These are phyloP conservation scores for Boletus subcaerulescens DNA, from an alignment of 768 basidiomycete species.

Conservation along the genomic window DNA sequence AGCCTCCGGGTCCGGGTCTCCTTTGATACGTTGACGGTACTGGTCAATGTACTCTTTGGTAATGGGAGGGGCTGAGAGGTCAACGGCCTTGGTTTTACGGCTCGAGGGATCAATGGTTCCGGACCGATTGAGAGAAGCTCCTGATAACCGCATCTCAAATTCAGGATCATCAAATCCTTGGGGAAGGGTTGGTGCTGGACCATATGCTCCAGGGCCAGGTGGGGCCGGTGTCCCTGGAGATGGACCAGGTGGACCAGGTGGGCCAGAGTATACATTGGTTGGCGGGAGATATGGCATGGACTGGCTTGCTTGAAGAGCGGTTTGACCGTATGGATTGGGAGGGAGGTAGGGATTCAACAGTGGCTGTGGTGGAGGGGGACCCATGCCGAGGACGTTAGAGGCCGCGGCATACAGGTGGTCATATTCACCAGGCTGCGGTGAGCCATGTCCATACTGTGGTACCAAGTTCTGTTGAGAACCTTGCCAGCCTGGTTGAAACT, in stretches of 20 bases:
- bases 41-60: conserved; percentile 97
- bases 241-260: conserved; percentile 15
- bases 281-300: conserved; percentile 34
- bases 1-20: conserved; percentile 96
- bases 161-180: conserved; percentile 42
- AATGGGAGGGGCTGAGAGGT: conserved; percentile 79
- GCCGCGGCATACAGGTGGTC: conserved; percentile 71
- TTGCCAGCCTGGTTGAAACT: conserved; percentile 28
- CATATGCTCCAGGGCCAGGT: conserved; percentile 14
- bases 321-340: conserved; percentile 22
- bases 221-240: conserved; percentile 16
- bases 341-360: conserved; percentile 20
- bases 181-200: conserved; percentile 25
- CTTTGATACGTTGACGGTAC: conserved; percentile 95
- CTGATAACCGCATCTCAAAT: conserved; percentile 49
- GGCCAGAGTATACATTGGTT: conserved; percentile 18
- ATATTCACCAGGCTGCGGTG: conserved; percentile 41
- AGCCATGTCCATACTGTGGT: conserved; percentile 20
- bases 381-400: conserved; percentile 78
- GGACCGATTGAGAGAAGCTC: conserved; percentile 49
- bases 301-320: conserved; percentile 27
- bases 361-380: conserved; percentile 43
- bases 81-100: conserved; percentile 75
- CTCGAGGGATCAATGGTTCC: conserved; percentile 57
- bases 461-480: conserved; percentile 23